These are phyloP conservation scores for Piloderma croceum DNA, from an alignment of 768 basidiomycete genomes.

Conservation along the genomic window DNA sequence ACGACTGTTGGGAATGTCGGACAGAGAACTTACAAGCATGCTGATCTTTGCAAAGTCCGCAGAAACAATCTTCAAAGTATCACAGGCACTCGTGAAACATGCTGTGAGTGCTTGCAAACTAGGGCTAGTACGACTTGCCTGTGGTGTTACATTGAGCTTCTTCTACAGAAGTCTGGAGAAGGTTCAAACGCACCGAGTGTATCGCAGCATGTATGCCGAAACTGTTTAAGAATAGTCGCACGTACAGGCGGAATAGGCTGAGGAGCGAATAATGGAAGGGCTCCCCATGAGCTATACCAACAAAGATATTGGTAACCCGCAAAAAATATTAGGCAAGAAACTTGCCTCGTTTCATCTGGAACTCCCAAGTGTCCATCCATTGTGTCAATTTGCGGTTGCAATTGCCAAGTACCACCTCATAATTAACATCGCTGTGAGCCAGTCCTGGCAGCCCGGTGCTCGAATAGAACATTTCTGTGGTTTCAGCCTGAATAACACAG, in stretches of 20 bases:
- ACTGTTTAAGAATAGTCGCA: slow-evolving; percentile 78
- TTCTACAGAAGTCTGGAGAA: slow-evolving; percentile 4
- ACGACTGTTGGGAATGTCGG: not conserved
- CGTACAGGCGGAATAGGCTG: slow-evolving; percentile 70
- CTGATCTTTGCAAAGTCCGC: slow-evolving; percentile 68
- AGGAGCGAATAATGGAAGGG: slow-evolving; percentile 74
- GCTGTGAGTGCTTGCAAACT: slow-evolving; percentile 63
- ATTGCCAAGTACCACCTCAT: slow-evolving; percentile 63
- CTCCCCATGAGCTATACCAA: slow-evolving; percentile 55
- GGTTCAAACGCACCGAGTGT: slow-evolving; percentile 40
- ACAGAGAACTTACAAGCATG: slow-evolving; percentile 52
- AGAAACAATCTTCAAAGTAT: slow-evolving; percentile 64
- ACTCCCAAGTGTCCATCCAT: slow-evolving; percentile 70
- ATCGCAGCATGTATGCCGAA: slow-evolving; percentile 70
- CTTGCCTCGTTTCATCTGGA: slow-evolving; percentile 66
- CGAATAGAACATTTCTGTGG: slow-evolving; percentile 65
- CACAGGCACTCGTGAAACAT: slow-evolving; percentile 72
- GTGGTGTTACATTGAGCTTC: slow-evolving; percentile 6
- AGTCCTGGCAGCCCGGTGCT: slow-evolving; percentile 40
- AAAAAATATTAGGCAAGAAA: slow-evolving; percentile 1
- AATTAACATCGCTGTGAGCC: slow-evolving; percentile 59
- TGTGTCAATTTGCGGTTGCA: slow-evolving; percentile 68
- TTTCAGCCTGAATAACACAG: slow-evolving; percentile 52
- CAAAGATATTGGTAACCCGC: too few species aligned
- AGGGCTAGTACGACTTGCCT: slow-evolving; percentile 55